Evolutionary conservation across 1,139 yeast genomes (phyloP).

Genomic region (Yueomyces sp.): DNA sequence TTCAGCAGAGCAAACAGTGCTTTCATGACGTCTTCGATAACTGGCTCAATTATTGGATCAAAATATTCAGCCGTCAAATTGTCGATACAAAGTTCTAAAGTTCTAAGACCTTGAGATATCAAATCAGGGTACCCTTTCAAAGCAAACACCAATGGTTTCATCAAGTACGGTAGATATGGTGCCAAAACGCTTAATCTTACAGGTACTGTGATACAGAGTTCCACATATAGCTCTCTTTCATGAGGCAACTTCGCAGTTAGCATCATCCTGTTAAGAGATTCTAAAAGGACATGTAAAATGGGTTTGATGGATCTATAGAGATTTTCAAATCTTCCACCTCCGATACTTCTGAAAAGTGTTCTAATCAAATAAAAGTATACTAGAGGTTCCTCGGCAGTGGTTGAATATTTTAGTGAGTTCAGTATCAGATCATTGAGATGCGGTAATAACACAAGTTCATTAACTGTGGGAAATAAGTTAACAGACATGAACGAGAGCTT

Average conservation of each 20-base stretch:
- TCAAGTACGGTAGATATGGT: constrained; percentile 77
- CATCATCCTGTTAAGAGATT: constrained; percentile 72
- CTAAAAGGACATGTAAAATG: constrained; percentile 70
- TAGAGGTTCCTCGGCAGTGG: constrained; percentile 85
- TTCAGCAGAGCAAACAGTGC: constrained; percentile 86
- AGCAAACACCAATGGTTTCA: constrained; percentile 86
- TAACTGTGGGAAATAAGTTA: constrained; percentile 74
- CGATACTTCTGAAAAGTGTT: constrained; percentile 83
- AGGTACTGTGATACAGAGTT: constrained; percentile 88
- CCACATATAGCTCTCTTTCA: constrained; percentile 88
- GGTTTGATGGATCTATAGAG: constrained; percentile 90
- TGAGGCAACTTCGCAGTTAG: constrained; percentile 77
- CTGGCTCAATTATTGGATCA: constrained; percentile 95
- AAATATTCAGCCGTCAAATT: constrained; percentile 91
- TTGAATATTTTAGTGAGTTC: constrained; percentile 66
- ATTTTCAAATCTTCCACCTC: constrained; percentile 91
- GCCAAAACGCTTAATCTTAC: constrained; percentile 86
- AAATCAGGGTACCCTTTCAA: constrained; percentile 83
- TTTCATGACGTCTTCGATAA: constrained; percentile 82
- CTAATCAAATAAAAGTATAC: constrained; percentile 81
- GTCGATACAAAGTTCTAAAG: constrained; percentile 93
- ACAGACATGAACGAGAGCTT: constrained; percentile 94
- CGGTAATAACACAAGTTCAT: constrained; percentile 78
- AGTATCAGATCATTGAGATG: constrained; percentile 75
- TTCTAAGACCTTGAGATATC: constrained; percentile 86